phyloP scores from a whole-genome alignment of 495 filamentous ascomycete genomes.

The Halenospora varia region DNA sequence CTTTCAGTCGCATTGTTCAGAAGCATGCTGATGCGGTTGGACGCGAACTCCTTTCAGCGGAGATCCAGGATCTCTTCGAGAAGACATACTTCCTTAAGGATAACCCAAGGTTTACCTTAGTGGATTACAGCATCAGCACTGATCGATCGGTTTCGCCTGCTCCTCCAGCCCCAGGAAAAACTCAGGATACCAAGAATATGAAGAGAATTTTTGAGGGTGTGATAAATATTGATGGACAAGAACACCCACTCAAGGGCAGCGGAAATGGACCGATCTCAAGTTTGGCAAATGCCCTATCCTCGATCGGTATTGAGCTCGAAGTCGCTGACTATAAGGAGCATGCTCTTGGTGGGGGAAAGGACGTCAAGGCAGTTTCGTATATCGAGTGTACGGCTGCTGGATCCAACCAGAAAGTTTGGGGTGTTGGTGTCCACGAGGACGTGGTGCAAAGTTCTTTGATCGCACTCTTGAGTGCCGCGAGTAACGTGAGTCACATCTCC shows the following conservation, averaged over 20 bases:
- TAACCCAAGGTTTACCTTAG: conserved; percentile 77
- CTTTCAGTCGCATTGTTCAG: conserved; percentile 87
- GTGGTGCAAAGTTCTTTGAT: conserved; percentile 89
- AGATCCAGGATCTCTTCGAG: conserved; percentile 86
- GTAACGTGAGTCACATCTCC: conserved; percentile 61
- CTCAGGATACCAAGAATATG: conserved; percentile 69
- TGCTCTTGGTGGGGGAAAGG: conserved; percentile 73
- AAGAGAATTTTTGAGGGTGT: conserved; percentile 85
- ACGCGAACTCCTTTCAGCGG: conserved; percentile 75
- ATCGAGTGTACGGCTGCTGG: conserved; percentile 83
- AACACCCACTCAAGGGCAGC: conserved; percentile 72
- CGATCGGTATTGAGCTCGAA: conserved; percentile 85
- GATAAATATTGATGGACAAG: conserved; percentile 73
- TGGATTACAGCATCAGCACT: conserved; percentile 89
- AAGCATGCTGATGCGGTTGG: conserved; percentile 65
- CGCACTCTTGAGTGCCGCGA: conserved; percentile 83
- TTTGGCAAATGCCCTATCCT: conserved; percentile 74
- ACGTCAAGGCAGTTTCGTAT: conserved; percentile 88
- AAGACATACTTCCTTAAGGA: conserved; percentile 76
- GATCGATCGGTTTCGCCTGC: conserved; percentile 78
- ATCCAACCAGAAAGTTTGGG: conserved; percentile 76
- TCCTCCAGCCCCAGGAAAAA: conserved; percentile 63
- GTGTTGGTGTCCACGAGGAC: conserved; percentile 93
- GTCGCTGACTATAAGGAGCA: conserved; percentile 97
- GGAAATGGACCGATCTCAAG: conserved; percentile 91